Conservation (phyloP, 805 yeast genomes). For the Candida odintsovae region DNA sequence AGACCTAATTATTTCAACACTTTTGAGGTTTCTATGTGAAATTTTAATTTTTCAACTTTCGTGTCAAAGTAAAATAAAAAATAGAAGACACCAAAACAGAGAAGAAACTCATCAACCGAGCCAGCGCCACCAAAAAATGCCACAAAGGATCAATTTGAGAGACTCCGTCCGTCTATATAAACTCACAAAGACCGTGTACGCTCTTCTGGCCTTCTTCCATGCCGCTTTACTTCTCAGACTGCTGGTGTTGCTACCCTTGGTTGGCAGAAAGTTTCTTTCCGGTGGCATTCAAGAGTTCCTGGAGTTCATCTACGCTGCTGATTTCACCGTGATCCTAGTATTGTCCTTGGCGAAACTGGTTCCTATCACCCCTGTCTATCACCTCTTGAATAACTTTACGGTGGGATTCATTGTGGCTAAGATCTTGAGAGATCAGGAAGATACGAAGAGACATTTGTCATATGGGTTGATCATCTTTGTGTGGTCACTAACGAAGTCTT, state of each 20-base stretch:
- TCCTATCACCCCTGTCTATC: slow-evolving; percentile 4
- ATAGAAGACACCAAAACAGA: background rate
- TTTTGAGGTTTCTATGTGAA: too few species aligned
- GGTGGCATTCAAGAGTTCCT: slow-evolving; percentile 71
- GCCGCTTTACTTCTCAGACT: slow-evolving; percentile 37
- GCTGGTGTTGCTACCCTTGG: slow-evolving; percentile 50
- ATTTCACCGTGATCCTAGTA: slow-evolving; percentile 5
- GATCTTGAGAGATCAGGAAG: background rate
- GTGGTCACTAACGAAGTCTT: slow-evolving; percentile 4
- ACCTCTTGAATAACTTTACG: background rate
- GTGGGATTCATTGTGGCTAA: background rate
- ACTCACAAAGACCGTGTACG: slow-evolving; percentile 6
- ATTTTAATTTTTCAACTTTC: background rate
- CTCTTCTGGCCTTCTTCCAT: slow-evolving; percentile 12
- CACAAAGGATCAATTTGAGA: slow-evolving; percentile 15
- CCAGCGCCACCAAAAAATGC: slow-evolving; percentile 20
- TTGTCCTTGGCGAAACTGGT: slow-evolving; percentile 1
- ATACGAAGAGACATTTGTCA: slow-evolving; percentile 10
- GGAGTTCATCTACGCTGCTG: background rate
- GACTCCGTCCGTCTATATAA: slow-evolving; percentile 9
- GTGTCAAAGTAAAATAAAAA: slow-evolving; percentile 20
- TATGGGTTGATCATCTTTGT: slow-evolving; percentile 10
- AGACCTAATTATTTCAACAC: too few species aligned
- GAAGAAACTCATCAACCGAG: background rate
- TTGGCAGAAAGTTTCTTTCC: slow-evolving; percentile 59